phyloP scores from a whole-genome alignment of 1,139 yeast genomes.

The Geotrichum citri-aurantii region DNA sequence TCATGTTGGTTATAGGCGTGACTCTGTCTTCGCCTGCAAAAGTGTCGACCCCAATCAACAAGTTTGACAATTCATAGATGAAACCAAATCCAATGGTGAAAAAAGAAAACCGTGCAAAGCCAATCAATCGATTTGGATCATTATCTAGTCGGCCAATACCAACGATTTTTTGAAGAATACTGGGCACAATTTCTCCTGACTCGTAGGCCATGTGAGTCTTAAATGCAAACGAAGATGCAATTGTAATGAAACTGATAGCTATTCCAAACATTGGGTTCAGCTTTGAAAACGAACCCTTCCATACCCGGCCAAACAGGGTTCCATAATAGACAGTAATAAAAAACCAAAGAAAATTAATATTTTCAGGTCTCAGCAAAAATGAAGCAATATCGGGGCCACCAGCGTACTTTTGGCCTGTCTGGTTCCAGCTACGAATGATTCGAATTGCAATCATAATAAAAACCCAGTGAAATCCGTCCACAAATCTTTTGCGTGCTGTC shows the following conservation, averaged over 20 bases:
- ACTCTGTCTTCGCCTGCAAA: conserved; percentile 16
- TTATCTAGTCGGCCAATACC: conserved; percentile 26
- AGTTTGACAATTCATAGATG: conserved; percentile 27
- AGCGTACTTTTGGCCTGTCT: conserved; percentile 80
- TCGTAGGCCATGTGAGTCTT: conserved; percentile 52
- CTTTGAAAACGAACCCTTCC: conserved; percentile 28
- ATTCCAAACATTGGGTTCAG: conserved; percentile 34
- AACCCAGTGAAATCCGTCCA: conserved; percentile 31
- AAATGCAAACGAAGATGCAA: conserved; percentile 46
- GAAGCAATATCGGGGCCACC: conserved; percentile 45
- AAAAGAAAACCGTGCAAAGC: conserved; percentile 32
- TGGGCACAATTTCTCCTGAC: conserved; percentile 51
- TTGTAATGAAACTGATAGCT: conserved; percentile 40
- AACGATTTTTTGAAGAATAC: conserved; percentile 31
- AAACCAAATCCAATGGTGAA: conserved; percentile 28
- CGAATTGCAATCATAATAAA: conserved; percentile 46
- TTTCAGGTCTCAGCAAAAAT: conserved; percentile 15
- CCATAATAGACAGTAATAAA: conserved; percentile 43
- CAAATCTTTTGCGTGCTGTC: conserved; percentile 26
- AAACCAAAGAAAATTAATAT: conserved; percentile 44
- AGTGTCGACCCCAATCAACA: conserved; percentile 19
- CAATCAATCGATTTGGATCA: conserved; percentile 24
- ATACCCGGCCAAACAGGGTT: conserved; percentile 25
- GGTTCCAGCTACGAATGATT: conserved; percentile 76
- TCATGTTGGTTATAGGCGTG: conserved; percentile 41